Base-by-base conservation (phyloP, 768 basidiomycete species). In the Lentinula sp. region DNA sequence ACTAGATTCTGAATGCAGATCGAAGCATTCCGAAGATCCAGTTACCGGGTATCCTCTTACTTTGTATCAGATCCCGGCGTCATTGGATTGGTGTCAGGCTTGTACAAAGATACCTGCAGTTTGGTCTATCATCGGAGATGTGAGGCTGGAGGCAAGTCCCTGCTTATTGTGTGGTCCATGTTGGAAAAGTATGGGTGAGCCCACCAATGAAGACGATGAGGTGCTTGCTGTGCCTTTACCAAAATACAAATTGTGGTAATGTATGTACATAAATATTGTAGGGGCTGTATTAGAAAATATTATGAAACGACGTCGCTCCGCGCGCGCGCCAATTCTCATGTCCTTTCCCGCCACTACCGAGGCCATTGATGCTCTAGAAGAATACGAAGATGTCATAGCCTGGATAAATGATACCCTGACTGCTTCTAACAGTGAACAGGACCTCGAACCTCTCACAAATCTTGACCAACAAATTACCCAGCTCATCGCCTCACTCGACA, bases 401-500 rank as follows among this genome's bases (percentile, higher is more conserved):
- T 91, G 89, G 89, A 81, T 91, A 51, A 90, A 91, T 71, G 80
- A 85, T 66, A 77, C 82, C 13, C 78, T 90, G 39, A 75, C 70
- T 20, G 67, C 67, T 39, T 72, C 71, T 45, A 72, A 75, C 39
- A 64, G 68, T 60, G 74, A 74, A 35, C 59, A 66, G 70, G 46
- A 54, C 59, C 2, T 69, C 62, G 36, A 73, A 53, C 80, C 83
- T 57, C 76, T 92, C 9, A 73, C 77, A 6, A 79, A 78, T 45
- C 82, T 94, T 49, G 91, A 94, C 67, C 81, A 87, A 60, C 84
- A 85, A 59, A 83, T 97, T 61, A 85, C 87, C 10, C 82, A 86
- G 41, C 80, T 96, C 13, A 77, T 93, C 16, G 87, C 88, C 5
- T 78, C 84, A n/a, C 82, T 97, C 28, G 93, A 96, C 63, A 82